Percentiles rank a stretch among this genome's conserved stretches.
Conservation (phyloP, 2,329 filamentous ascomycete species). For the Helminthosporium solani region DNA sequence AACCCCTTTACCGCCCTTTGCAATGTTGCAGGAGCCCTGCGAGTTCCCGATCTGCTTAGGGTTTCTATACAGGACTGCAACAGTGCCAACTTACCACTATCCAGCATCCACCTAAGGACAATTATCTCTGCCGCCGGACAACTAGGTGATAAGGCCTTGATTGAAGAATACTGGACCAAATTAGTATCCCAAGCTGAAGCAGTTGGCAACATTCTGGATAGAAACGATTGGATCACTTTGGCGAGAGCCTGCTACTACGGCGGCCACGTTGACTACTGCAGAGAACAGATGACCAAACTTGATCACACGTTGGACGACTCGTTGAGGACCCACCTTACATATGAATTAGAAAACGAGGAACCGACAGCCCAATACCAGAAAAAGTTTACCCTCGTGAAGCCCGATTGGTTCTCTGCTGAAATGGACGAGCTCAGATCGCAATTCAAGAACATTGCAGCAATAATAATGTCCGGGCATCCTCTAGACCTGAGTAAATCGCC, state of each 20-base stretch:
- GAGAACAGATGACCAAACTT: slow-evolving; percentile 24
- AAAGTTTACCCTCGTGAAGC: slow-evolving; percentile 14
- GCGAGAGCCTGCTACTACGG: slow-evolving; percentile 33
- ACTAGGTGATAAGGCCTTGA: slow-evolving; percentile 20
- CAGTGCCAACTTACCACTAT: slow-evolving; percentile 20
- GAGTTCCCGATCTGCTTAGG: slow-evolving; percentile 25
- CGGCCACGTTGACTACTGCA: slow-evolving; percentile 22
- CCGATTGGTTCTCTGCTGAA: slow-evolving; percentile 16
- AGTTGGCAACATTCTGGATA: slow-evolving; percentile 20
- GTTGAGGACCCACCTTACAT: slow-evolving; percentile 3
- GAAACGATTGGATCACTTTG: slow-evolving; percentile 37
- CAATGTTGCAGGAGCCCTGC: slow-evolving; percentile 30
- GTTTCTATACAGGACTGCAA: slow-evolving; percentile 27
- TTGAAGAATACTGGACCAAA: slow-evolving; percentile 34
- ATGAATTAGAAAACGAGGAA: slow-evolving; percentile 10
- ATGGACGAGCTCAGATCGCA: slow-evolving; percentile 25
- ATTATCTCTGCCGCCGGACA: slow-evolving; percentile 33
- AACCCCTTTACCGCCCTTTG: slow-evolving; percentile 30
- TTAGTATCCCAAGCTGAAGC: slow-evolving; percentile 24
- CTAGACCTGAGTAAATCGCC: slow-evolving; percentile 39
- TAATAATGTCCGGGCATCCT: slow-evolving; percentile 34
- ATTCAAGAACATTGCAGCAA: slow-evolving; percentile 28
- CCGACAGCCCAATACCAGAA: neutral
- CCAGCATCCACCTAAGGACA: slow-evolving; percentile 21
- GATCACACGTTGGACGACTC: slow-evolving; percentile 24